phyloP scores from a whole-genome alignment of 306 rosid species.

The Comarum palustre region DNA sequence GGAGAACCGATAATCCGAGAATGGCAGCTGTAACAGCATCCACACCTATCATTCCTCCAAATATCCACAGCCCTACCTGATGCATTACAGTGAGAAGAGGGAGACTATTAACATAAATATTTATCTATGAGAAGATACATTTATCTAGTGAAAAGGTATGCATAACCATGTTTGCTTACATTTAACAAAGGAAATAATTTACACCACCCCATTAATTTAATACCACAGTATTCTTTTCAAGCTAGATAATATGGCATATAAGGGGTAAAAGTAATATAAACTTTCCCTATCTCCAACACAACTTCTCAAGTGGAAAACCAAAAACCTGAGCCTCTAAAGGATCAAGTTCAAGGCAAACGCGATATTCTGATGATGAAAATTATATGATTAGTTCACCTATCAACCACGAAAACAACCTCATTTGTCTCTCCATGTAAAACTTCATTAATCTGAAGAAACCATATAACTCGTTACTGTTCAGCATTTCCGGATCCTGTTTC shows the following conservation, averaged over 20 bases:
- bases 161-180: neutral
- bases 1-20: slow-evolving; percentile 85
- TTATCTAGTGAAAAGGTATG: neutral
- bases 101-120: neutral
- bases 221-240: neutral
- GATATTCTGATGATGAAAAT: neutral
- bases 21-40: slow-evolving; percentile 97
- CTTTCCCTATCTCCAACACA: neutral
- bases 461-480: neutral
- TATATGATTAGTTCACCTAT: neutral
- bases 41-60: slow-evolving; percentile 66
- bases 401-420: neutral
- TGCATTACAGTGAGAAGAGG: slow-evolving; percentile 11
- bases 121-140: slow-evolving; percentile 2
- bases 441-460: neutral
- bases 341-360: neutral
- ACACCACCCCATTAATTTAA: neutral
- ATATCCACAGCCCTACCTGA: slow-evolving; percentile 97
- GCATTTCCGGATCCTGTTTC: neutral
- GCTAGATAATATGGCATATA: neutral
- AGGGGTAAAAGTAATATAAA: neutral
- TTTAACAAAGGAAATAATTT: neutral
- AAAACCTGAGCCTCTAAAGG: neutral
- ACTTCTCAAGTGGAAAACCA: neutral
- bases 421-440: neutral